These are phyloP conservation scores for Syzygium jambos DNA, from an alignment of 345 rosid genomes.

Conservation along the genomic window DNA sequence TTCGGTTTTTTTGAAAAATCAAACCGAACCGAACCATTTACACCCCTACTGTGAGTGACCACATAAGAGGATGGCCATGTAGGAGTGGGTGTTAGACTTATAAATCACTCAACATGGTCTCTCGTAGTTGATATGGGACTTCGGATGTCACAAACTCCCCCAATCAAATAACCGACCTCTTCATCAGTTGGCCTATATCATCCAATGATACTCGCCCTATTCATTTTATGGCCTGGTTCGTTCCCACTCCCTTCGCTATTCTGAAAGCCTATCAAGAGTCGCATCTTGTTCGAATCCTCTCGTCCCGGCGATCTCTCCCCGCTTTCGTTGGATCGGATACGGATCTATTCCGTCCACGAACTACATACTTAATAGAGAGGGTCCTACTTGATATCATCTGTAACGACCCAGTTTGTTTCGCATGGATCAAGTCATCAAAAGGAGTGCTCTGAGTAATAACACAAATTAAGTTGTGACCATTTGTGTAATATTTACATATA, in stretches of 20 bases:
- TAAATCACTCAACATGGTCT: background rate
- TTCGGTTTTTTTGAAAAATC: too few relatives aligned
- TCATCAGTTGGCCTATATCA: background rate
- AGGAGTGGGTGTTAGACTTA: background rate
- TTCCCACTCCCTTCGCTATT: background rate
- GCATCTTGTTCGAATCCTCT: background rate
- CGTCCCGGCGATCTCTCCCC: rapidly evolving
- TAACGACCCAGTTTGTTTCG: rapidly evolving
- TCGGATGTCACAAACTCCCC: rapidly evolving
- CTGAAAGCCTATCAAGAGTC: rapidly evolving
- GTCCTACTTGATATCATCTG: rapidly evolving
- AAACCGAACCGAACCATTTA: too few relatives aligned
- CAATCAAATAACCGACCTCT: background rate
- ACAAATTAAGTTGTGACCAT: background rate
- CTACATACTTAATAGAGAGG: background rate
- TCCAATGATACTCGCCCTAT: background rate
- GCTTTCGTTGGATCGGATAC: background rate
- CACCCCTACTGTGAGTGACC: rapidly evolving
- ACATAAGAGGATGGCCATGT: background rate
- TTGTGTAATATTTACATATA: background rate
- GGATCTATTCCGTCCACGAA: background rate
- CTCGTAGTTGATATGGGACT: background rate
- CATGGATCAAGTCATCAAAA: background rate
- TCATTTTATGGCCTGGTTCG: rapidly evolving
- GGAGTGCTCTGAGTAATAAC: background rate